Conservation (phyloP, 257 asterid genomes). For the Plantago ovata region DNA sequence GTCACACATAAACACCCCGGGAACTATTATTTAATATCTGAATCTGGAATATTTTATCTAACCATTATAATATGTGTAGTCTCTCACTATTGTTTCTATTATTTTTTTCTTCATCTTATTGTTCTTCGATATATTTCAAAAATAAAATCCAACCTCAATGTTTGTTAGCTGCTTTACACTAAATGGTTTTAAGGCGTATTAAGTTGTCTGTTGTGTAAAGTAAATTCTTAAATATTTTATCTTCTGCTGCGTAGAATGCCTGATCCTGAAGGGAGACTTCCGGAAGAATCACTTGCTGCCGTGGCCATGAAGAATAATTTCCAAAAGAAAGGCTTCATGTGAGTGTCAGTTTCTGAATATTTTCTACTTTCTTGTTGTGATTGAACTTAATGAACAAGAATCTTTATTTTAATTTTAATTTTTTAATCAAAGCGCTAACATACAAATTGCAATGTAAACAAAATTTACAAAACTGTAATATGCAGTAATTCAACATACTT, state of each 20-base stretch:
- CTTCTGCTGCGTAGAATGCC: slow-evolving; percentile 48
- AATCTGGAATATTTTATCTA: no score
- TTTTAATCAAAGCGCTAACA: no score
- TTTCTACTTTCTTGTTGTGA: no score
- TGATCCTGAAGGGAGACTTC: slow-evolving; percentile 91
- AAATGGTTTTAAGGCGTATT: slow-evolving; percentile 5
- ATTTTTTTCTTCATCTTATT: not conserved
- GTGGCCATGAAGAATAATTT: slow-evolving; percentile 59
- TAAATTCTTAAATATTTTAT: slow-evolving; percentile 11
- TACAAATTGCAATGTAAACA: no score
- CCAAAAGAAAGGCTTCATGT: slow-evolving; percentile 83
- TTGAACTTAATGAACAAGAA: no score
- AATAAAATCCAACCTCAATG: not conserved
- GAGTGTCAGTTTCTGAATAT: slow-evolving; percentile 29
- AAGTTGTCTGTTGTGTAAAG: not conserved
- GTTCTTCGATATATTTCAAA: not conserved
- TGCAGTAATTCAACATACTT: no score
- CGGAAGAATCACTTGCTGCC: slow-evolving; percentile 76
- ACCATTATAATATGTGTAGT: no score
- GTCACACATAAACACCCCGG: no score
- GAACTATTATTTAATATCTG: no score
- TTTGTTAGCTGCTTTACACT: slow-evolving; percentile 1
- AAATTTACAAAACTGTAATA: no score
- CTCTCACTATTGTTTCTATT: slow-evolving; percentile 1
- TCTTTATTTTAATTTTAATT: no score